A percentile compares a stretch with the other conserved stretches of the same genome.
phyloP scores from a whole-genome alignment of 2,329 filamentous ascomycete genomes.

The Tympanopsis confertula region DNA sequence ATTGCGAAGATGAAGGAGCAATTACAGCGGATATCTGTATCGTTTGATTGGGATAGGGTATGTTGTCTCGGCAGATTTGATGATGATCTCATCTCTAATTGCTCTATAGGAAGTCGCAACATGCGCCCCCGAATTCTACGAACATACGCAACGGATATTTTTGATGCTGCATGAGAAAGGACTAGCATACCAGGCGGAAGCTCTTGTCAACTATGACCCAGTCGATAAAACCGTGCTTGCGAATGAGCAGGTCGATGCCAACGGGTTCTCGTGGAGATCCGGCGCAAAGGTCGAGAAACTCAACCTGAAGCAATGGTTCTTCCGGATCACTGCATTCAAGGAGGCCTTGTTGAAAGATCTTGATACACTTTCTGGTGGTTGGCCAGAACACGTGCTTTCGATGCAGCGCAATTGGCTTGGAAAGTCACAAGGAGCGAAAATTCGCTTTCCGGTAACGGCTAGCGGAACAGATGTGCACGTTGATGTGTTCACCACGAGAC shows the following conservation, averaged over 20 bases:
- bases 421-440: conserved; percentile 42
- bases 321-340: conserved; percentile 49
- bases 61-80: conserved; percentile 13
- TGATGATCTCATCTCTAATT: conserved; percentile 2
- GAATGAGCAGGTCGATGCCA: conserved; percentile 55
- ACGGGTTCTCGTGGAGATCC: conserved; percentile 54
- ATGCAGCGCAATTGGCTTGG: conserved; percentile 59
- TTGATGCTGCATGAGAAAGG: conserved; percentile 44
- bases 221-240: conserved; percentile 55
- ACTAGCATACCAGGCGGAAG: conserved; percentile 52
- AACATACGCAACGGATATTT: conserved; percentile 55
- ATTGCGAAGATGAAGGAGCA: conserved; percentile 53
- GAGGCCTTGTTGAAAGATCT: conserved; percentile 44
- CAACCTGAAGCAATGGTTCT: conserved; percentile 54
- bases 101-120: conserved; percentile 44
- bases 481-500: conserved; percentile 50
- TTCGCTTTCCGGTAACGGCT: conserved; percentile 35
- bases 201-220: conserved; percentile 55
- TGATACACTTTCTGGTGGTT: conserved; percentile 34
- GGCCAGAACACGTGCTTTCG: conserved; percentile 50
- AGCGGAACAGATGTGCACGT: conserved; percentile 18
- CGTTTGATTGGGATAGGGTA: conserved; percentile 54
- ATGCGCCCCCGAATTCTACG: conserved; percentile 52
- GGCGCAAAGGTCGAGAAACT: conserved; percentile 49
- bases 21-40: conserved; percentile 43